These are phyloP conservation scores for Nemania sp. DNA, from an alignment of 2,329 filamentous ascomycete species.

Conservation along the genomic window DNA sequence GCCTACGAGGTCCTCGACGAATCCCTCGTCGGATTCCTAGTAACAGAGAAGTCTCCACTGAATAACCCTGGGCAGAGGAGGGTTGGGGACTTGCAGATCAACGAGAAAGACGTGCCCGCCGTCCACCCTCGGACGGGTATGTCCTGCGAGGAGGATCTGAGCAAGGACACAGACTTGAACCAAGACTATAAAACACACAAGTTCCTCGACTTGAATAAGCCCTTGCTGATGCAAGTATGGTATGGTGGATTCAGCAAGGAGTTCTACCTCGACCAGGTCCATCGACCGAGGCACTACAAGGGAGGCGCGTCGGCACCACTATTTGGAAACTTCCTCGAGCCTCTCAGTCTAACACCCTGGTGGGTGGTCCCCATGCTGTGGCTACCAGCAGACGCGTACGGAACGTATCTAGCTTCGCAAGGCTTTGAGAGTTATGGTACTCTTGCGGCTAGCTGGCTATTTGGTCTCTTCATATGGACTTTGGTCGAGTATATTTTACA, in stretches of 20 bases:
- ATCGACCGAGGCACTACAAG: constrained; percentile 94
- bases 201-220: constrained; percentile 89
- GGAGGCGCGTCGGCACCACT: constrained; percentile 91
- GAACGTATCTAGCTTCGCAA: constrained; percentile 72
- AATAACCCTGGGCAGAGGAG: constrained; percentile 52
- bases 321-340: constrained; percentile 98
- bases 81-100: constrained; percentile 52
- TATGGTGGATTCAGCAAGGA: constrained; percentile 87
- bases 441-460: constrained; percentile 71
- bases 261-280: constrained; percentile 98
- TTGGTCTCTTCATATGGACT: constrained; percentile 86
- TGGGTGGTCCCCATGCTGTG: constrained; percentile 87
- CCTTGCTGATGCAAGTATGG: constrained; percentile 90
- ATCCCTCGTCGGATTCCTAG: constrained; percentile 83
- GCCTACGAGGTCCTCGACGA: constrained; percentile 98
- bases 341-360: constrained; percentile 95
- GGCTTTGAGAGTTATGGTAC: constrained; percentile 66
- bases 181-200: constrained; percentile 90
- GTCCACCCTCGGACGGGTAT: constrained; percentile 81
- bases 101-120: constrained; percentile 47
- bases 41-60: constrained; percentile 65
- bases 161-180: constrained; percentile 81
- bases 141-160: constrained; percentile 88
- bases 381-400: constrained; percentile 84
- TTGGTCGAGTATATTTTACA: constrained; percentile 91